These are phyloP conservation scores for Aspergillus sp. DNA, from an alignment of 2,329 filamentous ascomycete genomes.

Conservation along the genomic window DNA sequence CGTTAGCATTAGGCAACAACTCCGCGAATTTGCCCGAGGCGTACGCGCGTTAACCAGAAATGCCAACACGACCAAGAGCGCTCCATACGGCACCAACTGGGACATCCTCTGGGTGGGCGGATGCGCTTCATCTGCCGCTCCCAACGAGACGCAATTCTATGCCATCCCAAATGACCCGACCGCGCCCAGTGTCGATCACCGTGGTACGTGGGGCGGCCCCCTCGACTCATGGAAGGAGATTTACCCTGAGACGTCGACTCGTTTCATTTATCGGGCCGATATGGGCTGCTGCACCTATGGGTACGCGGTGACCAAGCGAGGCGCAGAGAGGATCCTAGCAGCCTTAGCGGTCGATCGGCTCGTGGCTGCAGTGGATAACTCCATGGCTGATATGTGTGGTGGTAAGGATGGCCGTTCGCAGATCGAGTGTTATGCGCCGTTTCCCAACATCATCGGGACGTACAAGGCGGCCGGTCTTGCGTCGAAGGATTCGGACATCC, in stretches of 20 bases:
- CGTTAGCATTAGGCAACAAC: constrained; percentile 52
- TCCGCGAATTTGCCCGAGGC: constrained; percentile 41
- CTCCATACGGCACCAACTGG: constrained; percentile 56
- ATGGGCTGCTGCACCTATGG: constrained; percentile 39
- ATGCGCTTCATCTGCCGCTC: constrained; percentile 40
- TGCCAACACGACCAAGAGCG: constrained; percentile 27
- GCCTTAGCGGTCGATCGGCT: constrained; percentile 29
- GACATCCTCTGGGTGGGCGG: constrained; percentile 57
- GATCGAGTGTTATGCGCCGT: constrained; percentile 43
- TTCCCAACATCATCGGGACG: constrained; percentile 52
- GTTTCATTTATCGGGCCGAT: constrained; percentile 37
- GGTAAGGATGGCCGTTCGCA: constrained; percentile 33
- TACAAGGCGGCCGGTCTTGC: constrained; percentile 43
- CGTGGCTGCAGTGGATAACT: constrained; percentile 43
- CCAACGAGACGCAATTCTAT: constrained; percentile 31
- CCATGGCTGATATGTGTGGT: constrained; percentile 52
- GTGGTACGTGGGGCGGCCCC: constrained; percentile 24
- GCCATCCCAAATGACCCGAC: constrained; percentile 37
- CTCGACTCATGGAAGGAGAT: constrained; percentile 22
- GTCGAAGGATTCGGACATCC: constrained; percentile 33
- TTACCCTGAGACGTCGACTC: constrained; percentile 35
- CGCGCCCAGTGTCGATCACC: constrained; percentile 19
- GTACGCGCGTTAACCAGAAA: constrained; percentile 33
- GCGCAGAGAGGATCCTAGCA: constrained; percentile 41
- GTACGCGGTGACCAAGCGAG: constrained; percentile 42